Evolutionary conservation across 2,329 filamentous ascomycete species (phyloP), one percentile per base, ranked within the genome.

Genomic region (Trichoderma atroviride): DNA sequence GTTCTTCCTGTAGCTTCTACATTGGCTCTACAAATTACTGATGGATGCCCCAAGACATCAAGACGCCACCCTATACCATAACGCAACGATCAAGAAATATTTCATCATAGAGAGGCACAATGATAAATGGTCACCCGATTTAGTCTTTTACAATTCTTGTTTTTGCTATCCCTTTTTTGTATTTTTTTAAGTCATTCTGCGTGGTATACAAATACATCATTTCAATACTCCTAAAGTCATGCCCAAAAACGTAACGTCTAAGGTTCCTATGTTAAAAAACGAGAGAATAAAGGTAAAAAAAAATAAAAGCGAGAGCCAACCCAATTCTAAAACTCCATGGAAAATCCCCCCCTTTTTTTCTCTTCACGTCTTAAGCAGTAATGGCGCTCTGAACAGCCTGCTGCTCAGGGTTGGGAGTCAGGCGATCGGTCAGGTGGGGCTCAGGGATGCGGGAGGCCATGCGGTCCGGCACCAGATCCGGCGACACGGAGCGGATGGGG

Each of bases 391-490:
- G 73, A 52, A 69, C 58, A 40, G 69, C 43, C 77, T 85, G 81
- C 73, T 80, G 74, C 75, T 85, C 84, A 5, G 83, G 84, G 67
- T 81, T 83, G 2, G 84, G 84, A 9, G 84, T 86, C 71, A 85
- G 73, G 31, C 84, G 79, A 67, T 78, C 75, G 73, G 76, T 79
- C 52, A 86, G 77, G 22, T 78, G 79, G 11, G 84, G 82, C 68
- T 86, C 84, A 11, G 83, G 82, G 52, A 88, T 84, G 65, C 87
- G 84, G 68, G 86, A 85, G 7, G 85, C 86, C 87, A 89, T 89
- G 65, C 87, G 83, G 75, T 90, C 88, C 14, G 87, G 87, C n/a
- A 89, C 76, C 58, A 90, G 79, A 58, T 90, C 88, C 0, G 86
- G 86, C 4, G 87, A 88, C 31, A 84, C 81, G 27, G 86, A 87